Percentiles rank a stretch among this genome's conserved stretches.
These are phyloP conservation scores for Tranzscheliella williamsii DNA, from an alignment of 1,284 basidiomycete genomes.

Conservation along the genomic window DNA sequence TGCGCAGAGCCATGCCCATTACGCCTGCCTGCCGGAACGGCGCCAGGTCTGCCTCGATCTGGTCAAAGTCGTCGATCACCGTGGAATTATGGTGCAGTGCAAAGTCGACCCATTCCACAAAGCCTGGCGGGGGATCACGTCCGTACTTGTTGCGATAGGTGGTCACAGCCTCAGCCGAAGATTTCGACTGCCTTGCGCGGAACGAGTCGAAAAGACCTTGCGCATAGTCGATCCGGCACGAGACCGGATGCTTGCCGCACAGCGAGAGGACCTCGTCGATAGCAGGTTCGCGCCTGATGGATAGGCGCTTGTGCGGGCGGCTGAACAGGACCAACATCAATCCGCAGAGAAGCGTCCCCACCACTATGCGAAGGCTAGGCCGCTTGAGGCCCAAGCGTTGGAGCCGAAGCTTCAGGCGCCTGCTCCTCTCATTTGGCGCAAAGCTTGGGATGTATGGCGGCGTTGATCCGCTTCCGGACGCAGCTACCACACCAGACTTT, in stretches of 20 bases:
- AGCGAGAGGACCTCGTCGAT: slow-evolving; percentile 6
- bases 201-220: not conserved
- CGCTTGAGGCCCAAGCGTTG: no score
- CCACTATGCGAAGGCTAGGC: no score
- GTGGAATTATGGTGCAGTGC: slow-evolving; percentile 17
- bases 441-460: no score
- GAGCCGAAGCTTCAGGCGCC: no score
- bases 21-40: slow-evolving; percentile 9
- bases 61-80: slow-evolving; percentile 27
- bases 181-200: slow-evolving; percentile 12
- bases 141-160: slow-evolving; percentile 14
- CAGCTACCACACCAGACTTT: no score
- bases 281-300: not conserved
- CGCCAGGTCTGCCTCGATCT: slow-evolving; percentile 16
- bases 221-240: slow-evolving; percentile 19
- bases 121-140: slow-evolving; percentile 11
- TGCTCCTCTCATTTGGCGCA: no score
- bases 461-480: no score
- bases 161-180: slow-evolving; percentile 6
- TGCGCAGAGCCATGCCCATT: slow-evolving; percentile 12
- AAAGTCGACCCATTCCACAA: slow-evolving; percentile 12
- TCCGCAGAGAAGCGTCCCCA: no score
- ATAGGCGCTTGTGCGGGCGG: no score
- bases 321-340: no score
- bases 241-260: slow-evolving; percentile 14